A percentile compares a stretch with the other conserved stretches of the same genome.
phyloP scores from a whole-genome alignment of 2,329 filamentous ascomycete species.

The Fusarium sp. region DNA sequence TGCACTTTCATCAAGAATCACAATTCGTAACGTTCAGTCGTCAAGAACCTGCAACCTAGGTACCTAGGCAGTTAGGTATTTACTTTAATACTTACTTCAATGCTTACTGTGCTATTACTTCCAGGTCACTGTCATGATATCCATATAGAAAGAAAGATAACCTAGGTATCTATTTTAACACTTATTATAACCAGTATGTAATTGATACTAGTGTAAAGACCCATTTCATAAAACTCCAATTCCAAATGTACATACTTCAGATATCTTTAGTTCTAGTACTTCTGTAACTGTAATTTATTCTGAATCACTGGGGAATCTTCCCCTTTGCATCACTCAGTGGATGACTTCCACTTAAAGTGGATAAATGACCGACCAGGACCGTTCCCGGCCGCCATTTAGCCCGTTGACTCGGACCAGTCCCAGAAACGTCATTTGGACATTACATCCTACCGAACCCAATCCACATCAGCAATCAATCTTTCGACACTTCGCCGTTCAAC shows the following conservation, averaged over 20 bases:
- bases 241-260: not conserved
- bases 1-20: too few species aligned
- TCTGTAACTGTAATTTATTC: too few species aligned
- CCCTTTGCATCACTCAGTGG: not conserved
- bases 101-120: not conserved
- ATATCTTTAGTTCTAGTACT: too few species aligned
- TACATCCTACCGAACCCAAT: slow-evolving; percentile 28
- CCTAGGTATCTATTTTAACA: not conserved
- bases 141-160: not conserved
- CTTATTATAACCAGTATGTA: not conserved
- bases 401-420: slow-evolving; percentile 29
- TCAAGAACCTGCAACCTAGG: too few species aligned
- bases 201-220: too few species aligned
- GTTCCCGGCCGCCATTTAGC: slow-evolving; percentile 22
- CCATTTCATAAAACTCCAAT: not conserved
- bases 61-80: not conserved
- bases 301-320: not conserved
- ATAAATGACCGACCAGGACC: not conserved
- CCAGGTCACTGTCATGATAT: not conserved
- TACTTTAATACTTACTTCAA: not conserved
- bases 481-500: slow-evolving; percentile 10
- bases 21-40: too few species aligned
- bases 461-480: slow-evolving; percentile 27
- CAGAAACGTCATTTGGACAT: slow-evolving; percentile 45
- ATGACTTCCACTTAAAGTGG: not conserved